Percentiles rank a stretch among this genome's conserved stretches.
These are phyloP conservation scores for Coemansia javaensis DNA, from an alignment of 192 early-diverging fungal genomes.

Conservation along the genomic window DNA sequence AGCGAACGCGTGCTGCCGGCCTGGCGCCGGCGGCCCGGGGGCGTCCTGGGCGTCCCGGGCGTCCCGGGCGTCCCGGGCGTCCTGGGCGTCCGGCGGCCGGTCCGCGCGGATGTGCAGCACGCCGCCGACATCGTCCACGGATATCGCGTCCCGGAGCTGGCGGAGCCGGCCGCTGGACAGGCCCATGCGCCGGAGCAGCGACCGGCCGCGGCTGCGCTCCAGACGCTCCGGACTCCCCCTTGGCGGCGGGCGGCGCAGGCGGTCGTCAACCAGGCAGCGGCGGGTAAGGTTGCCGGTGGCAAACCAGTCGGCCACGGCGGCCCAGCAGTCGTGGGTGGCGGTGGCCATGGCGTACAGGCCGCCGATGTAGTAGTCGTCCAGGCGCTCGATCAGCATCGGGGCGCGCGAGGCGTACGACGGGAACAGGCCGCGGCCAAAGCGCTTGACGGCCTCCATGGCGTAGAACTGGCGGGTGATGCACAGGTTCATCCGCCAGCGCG, in stretches of 20 bases:
- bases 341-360: slow-evolving; percentile 51
- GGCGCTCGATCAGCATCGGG: slow-evolving; percentile 71
- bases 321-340: slow-evolving; percentile 33
- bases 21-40: too few relatives aligned
- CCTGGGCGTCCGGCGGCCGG: too few relatives aligned
- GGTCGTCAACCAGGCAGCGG: slow-evolving; percentile 25
- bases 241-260: neutral
- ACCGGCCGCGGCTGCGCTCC: neutral
- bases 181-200: slow-evolving; percentile 2
- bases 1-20: slow-evolving; percentile 17
- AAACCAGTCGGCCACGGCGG: slow-evolving; percentile 28
- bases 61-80: too few relatives aligned
- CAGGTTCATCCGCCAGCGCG: slow-evolving; percentile 21
- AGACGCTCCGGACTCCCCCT: too few relatives aligned
- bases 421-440: slow-evolving; percentile 40
- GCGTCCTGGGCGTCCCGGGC: too few relatives aligned
- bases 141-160: slow-evolving; percentile 12
- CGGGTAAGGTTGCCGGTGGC: slow-evolving; percentile 28
- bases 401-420: slow-evolving; percentile 49
- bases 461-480: slow-evolving; percentile 44
- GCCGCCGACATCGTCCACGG: slow-evolving; percentile 5
- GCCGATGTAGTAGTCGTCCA: slow-evolving; percentile 67
- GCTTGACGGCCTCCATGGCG: slow-evolving; percentile 49
- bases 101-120: slow-evolving; percentile 3
- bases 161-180: neutral